Conservation (phyloP, 2,329 filamentous ascomycete species). For the Epichloe scottii region DNA sequence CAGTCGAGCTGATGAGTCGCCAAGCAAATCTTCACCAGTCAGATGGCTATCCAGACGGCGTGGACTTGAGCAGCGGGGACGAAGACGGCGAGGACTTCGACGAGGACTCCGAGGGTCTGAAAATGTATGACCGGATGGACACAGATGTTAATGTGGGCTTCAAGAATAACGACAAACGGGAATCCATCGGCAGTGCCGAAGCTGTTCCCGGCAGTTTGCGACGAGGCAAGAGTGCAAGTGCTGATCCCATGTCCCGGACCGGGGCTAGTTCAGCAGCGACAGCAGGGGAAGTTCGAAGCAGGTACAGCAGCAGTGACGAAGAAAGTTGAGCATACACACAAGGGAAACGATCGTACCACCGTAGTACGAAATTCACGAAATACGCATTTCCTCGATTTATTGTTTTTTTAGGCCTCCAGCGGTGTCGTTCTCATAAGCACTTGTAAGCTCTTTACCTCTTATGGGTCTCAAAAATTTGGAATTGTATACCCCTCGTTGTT, state of each 20-base stretch:
- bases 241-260: constrained; percentile 14
- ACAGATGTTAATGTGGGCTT: constrained; percentile 2
- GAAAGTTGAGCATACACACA: not conserved
- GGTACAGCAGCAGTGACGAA: constrained; percentile 20
- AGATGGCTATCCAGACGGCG: constrained; percentile 28
- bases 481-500: not conserved
- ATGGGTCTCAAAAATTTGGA: not conserved
- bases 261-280: constrained; percentile 28
- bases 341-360: not conserved
- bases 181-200: constrained; percentile 20
- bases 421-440: not conserved
- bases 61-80: constrained; percentile 28
- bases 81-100: constrained; percentile 29
- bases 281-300: constrained; percentile 26
- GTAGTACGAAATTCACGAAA: not conserved
- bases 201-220: constrained; percentile 20
- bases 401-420: not conserved
- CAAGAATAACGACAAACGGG: constrained; percentile 4
- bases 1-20: constrained; percentile 20
- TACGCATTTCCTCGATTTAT: not conserved
- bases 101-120: constrained; percentile 12
- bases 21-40: constrained; percentile 26
- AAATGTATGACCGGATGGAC: constrained; percentile 17
- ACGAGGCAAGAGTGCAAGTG: constrained; percentile 20
- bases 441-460: fast-evolving